Conservation (phyloP, 371 early-diverging fungal genomes). For the Circinella umbellata region DNA sequence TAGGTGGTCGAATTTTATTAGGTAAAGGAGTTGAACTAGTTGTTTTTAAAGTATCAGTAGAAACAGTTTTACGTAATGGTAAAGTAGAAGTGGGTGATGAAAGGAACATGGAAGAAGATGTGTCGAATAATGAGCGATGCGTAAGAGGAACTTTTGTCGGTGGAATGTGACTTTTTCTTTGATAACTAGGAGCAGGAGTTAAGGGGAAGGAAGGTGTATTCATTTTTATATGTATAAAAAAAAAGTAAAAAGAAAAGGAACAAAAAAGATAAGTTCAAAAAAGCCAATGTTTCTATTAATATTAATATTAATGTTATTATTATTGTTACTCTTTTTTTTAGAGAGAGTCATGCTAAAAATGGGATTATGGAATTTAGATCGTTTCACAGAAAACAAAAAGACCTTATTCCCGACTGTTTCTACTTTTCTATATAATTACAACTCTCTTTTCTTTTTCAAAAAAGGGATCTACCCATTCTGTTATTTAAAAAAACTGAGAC, state of each 20-base stretch:
- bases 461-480: too few species aligned
- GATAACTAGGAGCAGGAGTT: constrained; percentile 22
- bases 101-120: constrained; percentile 10
- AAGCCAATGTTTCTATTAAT: too few species aligned
- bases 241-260: not conserved
- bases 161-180: not conserved
- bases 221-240: not conserved
- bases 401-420: too few species aligned
- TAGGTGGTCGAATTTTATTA: not conserved
- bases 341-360: too few species aligned
- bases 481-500: too few species aligned
- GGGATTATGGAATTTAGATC: too few species aligned
- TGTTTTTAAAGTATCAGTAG: not conserved
- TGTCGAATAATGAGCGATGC: not conserved
- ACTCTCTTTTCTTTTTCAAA: too few species aligned
- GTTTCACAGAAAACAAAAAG: too few species aligned
- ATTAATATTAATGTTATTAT: too few species aligned
- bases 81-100: not conserved
- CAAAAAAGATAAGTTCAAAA: too few species aligned
- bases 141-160: constrained; percentile 2
- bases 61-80: constrained; percentile 1
- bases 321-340: too few species aligned
- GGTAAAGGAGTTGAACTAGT: constrained; percentile 8
- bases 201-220: constrained; percentile 10
- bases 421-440: too few species aligned